These are phyloP conservation scores for Arthrinium phaeospermum DNA, from an alignment of 2,329 filamentous ascomycete species.

Conservation along the genomic window DNA sequence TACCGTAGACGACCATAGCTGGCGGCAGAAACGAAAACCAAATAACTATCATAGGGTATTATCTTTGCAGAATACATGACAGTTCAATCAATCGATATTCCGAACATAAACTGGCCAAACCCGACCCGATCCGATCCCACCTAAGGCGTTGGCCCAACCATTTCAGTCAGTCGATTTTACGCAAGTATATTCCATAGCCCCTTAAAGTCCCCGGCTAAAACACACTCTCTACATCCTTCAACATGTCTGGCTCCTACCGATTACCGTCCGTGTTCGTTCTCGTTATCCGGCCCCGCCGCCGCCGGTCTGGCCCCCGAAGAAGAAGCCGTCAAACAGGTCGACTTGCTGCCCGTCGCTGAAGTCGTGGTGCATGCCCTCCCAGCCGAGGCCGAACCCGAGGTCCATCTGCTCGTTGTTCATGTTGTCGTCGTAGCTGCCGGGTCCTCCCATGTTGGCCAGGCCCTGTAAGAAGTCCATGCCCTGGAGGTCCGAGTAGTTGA, in stretches of 20 bases:
- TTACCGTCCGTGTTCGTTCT: neutral
- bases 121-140: neutral
- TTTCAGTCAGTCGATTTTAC: neutral
- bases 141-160: neutral
- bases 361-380: constrained; percentile 67
- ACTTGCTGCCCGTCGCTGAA: constrained; percentile 65
- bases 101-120: neutral
- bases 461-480: constrained; percentile 60
- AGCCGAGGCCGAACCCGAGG: constrained; percentile 70
- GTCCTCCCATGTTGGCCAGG: constrained; percentile 40
- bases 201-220: neutral
- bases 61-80: constrained; percentile 7
- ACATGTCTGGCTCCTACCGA: too few relatives aligned
- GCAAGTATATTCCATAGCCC: neutral
- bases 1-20: neutral
- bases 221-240: neutral
- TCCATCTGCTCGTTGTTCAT: constrained; percentile 59
- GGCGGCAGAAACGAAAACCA: neutral
- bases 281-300: constrained; percentile 26
- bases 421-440: constrained; percentile 32
- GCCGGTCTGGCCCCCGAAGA: constrained; percentile 65
- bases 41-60: constrained; percentile 14
- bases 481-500: constrained; percentile 55
- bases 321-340: constrained; percentile 75
- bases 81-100: constrained; percentile 1